Base-by-base conservation (phyloP, 192 early-diverging fungal species). In the Chytriomyces sp. region DNA sequence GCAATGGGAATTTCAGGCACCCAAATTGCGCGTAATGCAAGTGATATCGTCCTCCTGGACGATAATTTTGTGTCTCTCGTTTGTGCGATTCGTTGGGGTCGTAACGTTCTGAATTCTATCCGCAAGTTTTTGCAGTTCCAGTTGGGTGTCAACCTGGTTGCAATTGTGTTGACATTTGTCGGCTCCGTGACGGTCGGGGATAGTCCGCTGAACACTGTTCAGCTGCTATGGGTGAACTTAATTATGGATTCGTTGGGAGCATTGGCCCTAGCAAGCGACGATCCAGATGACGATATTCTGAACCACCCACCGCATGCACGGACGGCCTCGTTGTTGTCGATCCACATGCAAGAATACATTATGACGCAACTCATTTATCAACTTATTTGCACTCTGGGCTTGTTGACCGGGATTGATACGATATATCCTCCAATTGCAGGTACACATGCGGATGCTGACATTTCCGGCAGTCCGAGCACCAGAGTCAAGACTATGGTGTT, bases 81-180 rank as follows among this genome's bases (percentile, higher is more conserved):
- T 28, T 78, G 82, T 64, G 77, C 84, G 6, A 83, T 85, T 64
- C 57, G 76, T 22, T 88, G 86, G 86, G 86, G 86, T 30, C 75
- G 86, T 40, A 88, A 88, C 66, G 86, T 88, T 30, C 72, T 86
- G 30, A 83, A 80, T 65, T 75, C 75, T 14, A 80, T 88, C n/a
- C 75, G 86, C 36, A 88, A 86, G 74, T 88, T 88, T 67, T 62
- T 88, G 69, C 86, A 88, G 75, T 88, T 88, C 64, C 86, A 88
- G 52, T 65, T 88, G 10, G 81, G 81, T n/a, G 82, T 88, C 44
- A 88, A 88, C 56, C 53, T 85, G 12, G 80, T 84, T 28, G 86
- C 86, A 59, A 80, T 88, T 40, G 78, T 78, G 30, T 55, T 83
- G 38, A 88, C 86, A 0, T 84, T 88, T 77, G 72, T 88, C 22